A percentile compares a stretch with the other conserved stretches of the same genome.
These are phyloP conservation scores for Echinochloa phyllopogon DNA, from an alignment of 176 grass and related monocot genomes.

Conservation along the genomic window DNA sequence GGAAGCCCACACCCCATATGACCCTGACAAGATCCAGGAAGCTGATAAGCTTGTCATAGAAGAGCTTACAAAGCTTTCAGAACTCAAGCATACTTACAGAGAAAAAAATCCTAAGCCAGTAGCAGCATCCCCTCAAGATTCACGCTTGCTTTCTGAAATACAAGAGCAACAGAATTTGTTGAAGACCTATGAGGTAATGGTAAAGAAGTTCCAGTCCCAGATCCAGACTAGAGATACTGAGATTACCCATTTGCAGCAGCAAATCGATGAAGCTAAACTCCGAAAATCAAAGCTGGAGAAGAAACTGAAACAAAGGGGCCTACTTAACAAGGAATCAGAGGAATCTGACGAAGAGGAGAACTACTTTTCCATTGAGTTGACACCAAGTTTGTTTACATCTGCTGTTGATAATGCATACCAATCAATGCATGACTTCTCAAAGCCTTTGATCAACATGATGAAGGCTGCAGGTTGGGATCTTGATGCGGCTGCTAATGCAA, in stretches of 20 bases:
- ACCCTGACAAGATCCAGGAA: constrained; percentile 83
- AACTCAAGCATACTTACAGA: constrained; percentile 96
- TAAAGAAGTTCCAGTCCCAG: constrained; percentile 98
- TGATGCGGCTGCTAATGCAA: constrained; percentile 81
- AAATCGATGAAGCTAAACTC: constrained; percentile 84
- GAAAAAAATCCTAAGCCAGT: constrained; percentile 88
- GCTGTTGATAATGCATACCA: constrained; percentile 81
- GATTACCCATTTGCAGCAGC: constrained; percentile 68
- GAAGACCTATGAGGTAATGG: constrained; percentile 97
- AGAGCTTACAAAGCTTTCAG: constrained; percentile 87
- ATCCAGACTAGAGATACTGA: constrained; percentile 90
- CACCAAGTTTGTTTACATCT: constrained; percentile 82
- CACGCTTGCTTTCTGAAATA: constrained; percentile 79
- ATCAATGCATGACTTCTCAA: constrained; percentile 96
- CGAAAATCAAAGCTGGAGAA: constrained; percentile 91
- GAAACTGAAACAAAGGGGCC: constrained; percentile 91
- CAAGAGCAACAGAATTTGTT: constrained; percentile 93
- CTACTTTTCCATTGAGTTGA: constrained; percentile 92
- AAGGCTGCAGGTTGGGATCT: constrained; percentile 96
- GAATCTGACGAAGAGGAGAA: constrained; percentile 81
- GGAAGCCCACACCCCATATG: constrained; percentile 95
- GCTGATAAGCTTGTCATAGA: constrained; percentile 95
- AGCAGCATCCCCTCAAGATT: constrained; percentile 85
- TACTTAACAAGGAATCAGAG: constrained; percentile 81
- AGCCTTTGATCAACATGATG: constrained; percentile 99